Conservation (phyloP, 805 yeast species). For the Nakazawaea laoshanensis region DNA sequence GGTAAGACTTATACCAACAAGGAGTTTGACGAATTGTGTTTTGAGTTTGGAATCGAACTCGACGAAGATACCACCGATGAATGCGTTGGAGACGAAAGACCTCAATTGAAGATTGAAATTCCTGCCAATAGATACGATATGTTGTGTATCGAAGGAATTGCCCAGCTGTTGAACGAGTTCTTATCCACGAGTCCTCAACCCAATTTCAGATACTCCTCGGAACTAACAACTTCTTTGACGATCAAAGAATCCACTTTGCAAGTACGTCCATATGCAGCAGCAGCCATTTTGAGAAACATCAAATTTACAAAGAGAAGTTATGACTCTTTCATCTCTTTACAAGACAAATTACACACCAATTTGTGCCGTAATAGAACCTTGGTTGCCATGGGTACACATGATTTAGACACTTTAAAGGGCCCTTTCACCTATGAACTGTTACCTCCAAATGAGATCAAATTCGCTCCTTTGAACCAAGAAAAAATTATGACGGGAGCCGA, state of each 20-base stretch:
- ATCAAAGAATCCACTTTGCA: conserved; percentile 66
- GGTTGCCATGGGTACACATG: conserved; percentile 99
- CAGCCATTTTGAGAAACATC: conserved; percentile 84
- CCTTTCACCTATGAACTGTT: conserved; percentile 87
- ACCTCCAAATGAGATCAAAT: conserved; percentile 68
- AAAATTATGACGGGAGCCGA: conserved; percentile 65
- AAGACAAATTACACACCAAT: conserved; percentile 92
- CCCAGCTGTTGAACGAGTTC: conserved; percentile 88
- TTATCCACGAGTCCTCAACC: conserved; percentile 67
- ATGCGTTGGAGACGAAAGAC: conserved; percentile 71
- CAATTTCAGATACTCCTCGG: conserved; percentile 50
- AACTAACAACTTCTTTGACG: conserved; percentile 57
- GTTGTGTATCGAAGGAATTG: conserved; percentile 97
- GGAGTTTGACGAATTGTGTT: conserved; percentile 95
- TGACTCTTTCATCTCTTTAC: conserved; percentile 91
- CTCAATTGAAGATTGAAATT: conserved; percentile 93
- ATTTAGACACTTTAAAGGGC: conserved; percentile 67
- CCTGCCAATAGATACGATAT: conserved; percentile 98
- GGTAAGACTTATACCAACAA: conserved; percentile 67
- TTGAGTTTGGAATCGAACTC: conserved; percentile 94
- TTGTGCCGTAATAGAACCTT: conserved; percentile 94
- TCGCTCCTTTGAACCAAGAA: conserved; percentile 67
- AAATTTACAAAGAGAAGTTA: conserved; percentile 77
- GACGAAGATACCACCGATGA: conserved; percentile 94
- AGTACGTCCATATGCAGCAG: conserved; percentile 90